Evolutionary conservation across 2,329 filamentous ascomycete species (phyloP), one percentile per base, ranked within the genome.

Genomic region (Oidium heveae): DNA sequence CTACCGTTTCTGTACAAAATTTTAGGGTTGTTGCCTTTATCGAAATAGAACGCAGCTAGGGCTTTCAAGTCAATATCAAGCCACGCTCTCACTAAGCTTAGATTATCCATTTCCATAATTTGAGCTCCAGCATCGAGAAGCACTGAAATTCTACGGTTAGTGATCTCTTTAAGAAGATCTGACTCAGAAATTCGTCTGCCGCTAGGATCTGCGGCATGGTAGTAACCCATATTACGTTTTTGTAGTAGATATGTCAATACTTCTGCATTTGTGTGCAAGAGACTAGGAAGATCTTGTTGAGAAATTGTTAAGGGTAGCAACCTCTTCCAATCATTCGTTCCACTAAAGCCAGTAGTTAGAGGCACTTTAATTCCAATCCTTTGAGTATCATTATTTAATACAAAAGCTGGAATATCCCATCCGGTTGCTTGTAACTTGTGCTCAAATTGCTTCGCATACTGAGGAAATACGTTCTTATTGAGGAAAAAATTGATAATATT

Each of bases 291-390:
- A 56, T 85, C 79, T 0, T 74, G 65, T 54, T 85, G 80, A 22
- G 67, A 64, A 24, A 85, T 76, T 0, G 71, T 77, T 18, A 77
- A 63, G 0, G 81, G 81, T 0, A 85, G 64, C 34, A 82, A 68
- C 0, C 65, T 67, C 36, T 72, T 69, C 20, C 75, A 77, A 60
- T 86, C 81, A 44, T 83, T 84, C 0, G 82, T 86, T 0, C 82
- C 82, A 8, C 77, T 81, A 61, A 86, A 86, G 0, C 81, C 82
- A 0, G 80, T 84, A 0, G 79, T 81, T 1, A 41, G 71, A 56
- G 2, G 66, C 16, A 13, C 49, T 34, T 43, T 20, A 41, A 5
- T n/a, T n/a, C n/a, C n/a, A n/a, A n/a, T n/a, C 8, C 56, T n/a
- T 84, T 4, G 77, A 10, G 22, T 54, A 4, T 32, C 28, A 32